These are phyloP conservation scores for Aspergillus mulundensis DNA, from an alignment of 495 filamentous ascomycete genomes.

Conservation along the genomic window DNA sequence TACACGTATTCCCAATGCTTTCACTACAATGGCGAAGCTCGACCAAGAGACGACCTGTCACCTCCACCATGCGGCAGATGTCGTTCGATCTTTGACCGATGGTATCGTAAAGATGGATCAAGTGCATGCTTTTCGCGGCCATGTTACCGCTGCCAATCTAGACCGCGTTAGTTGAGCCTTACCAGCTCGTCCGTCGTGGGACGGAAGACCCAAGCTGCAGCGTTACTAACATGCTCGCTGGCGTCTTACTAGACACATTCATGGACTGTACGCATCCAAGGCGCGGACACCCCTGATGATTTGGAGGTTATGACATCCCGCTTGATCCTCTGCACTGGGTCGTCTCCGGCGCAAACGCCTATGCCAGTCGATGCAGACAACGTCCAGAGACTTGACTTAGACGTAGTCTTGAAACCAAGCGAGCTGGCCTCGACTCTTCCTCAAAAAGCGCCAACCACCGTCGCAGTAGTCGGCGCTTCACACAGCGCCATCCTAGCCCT, in stretches of 20 bases:
- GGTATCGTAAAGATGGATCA: slow-evolving; percentile 45
- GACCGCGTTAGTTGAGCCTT: slow-evolving; percentile 23
- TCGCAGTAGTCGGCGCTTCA: slow-evolving; percentile 57
- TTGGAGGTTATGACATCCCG: slow-evolving; percentile 35
- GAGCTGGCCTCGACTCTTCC: slow-evolving; percentile 42
- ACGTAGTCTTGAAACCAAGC: slow-evolving; percentile 52
- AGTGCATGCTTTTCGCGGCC: slow-evolving; percentile 37
- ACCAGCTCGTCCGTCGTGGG: neutral
- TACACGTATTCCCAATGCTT: slow-evolving; percentile 46
- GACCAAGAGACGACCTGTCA: slow-evolving; percentile 52
- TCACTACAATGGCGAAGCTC: slow-evolving; percentile 47
- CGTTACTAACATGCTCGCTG: slow-evolving; percentile 4
- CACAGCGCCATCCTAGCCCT: slow-evolving; percentile 60
- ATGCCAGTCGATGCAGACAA: slow-evolving; percentile 29
- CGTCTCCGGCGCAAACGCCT: slow-evolving; percentile 44
- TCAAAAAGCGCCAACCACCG: slow-evolving; percentile 27
- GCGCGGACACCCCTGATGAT: slow-evolving; percentile 23
- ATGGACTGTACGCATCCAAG: slow-evolving; percentile 44
- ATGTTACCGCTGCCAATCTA: slow-evolving; percentile 40
- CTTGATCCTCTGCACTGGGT: slow-evolving; percentile 57
- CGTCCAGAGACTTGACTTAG: slow-evolving; percentile 46
- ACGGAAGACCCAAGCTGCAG: slow-evolving; percentile 4
- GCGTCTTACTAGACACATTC: slow-evolving; percentile 23
- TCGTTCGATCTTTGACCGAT: slow-evolving; percentile 46
- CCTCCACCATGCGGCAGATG: slow-evolving; percentile 51